Evolutionary conservation across 805 yeast genomes (phyloP), one percentile per base, ranked within the genome.

Genomic region (Ogataea nakhonphanomensis): DNA sequence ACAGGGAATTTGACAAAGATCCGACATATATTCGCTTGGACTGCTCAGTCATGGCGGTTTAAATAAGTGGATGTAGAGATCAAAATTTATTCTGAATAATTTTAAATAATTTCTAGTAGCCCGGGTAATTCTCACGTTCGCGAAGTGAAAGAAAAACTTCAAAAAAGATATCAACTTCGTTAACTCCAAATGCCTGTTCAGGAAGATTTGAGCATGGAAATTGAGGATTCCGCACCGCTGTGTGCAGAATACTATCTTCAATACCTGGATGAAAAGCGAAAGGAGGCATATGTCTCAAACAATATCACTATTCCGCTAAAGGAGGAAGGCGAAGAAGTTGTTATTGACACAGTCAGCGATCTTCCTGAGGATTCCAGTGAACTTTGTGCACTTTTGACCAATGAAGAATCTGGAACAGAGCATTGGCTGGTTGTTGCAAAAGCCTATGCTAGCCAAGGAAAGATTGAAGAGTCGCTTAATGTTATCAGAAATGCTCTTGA

Each of bases 311-410:
- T 91, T 55, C 96, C 95, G 30, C 67, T 88, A 57, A 73, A 72
- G 47, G 83, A 75, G 41, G 80, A 81, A 43, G 85, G 83, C 53
- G 95, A 89, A 64, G 84, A 87, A 46, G 96, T 91, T 48, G 83
- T 87, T 37, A 77, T 93, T 51, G 91, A 89, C 55, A 72, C 84
- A 44, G 75, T 75, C 37, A 79, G 80, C 25, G 98, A 91, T 56
- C 70, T 89, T 41, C 95, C 96, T 4, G 95, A 86, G 15, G 96
- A 91, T 59, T 86, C 96, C 4, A 73, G 78, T 32, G 98, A 93
- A 56, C 71, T 93, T 47, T 79, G 84, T 49, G 75, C 78, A 21
- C 74, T 91, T 46, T 68, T 93, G 47, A 83, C 84, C 46, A 86
- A 84, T 49, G 98, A 93, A 65, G 77, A 76, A 41, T 81, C 91